These are phyloP conservation scores for Nigrograna mackinnonii DNA, from an alignment of 2,329 filamentous ascomycete genomes.

Conservation along the genomic window DNA sequence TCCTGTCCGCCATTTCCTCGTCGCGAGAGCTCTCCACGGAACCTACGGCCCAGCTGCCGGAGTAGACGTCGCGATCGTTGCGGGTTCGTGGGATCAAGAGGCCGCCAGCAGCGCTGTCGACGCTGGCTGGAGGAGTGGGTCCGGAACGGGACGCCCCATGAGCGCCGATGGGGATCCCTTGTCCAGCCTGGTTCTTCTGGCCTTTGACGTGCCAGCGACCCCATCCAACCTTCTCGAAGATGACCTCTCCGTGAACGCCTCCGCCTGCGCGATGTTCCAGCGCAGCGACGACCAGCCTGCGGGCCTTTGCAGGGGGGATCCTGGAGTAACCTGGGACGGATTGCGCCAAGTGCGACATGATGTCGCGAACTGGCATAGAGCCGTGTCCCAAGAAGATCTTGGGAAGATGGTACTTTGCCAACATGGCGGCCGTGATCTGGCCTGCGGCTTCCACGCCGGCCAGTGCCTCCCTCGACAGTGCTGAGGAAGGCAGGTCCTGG, in stretches of 20 bases:
- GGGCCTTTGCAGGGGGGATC: constrained; percentile 86
- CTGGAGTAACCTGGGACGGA: constrained; percentile 90
- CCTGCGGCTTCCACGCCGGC: constrained; percentile 71
- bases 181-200: constrained; percentile 46
- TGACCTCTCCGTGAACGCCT: constrained; percentile 68
- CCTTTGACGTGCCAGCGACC: constrained; percentile 81
- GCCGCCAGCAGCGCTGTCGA: constrained; percentile 42
- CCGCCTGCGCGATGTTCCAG: constrained; percentile 75
- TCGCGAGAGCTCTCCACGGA: constrained; percentile 75
- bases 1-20: constrained; percentile 76
- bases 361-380: constrained; percentile 89
- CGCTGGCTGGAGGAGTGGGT: constrained; percentile 56
- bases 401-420: constrained; percentile 88
- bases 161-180: constrained; percentile 42
- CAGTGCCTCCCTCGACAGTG: constrained; percentile 55
- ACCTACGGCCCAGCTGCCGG: constrained; percentile 67
- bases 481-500: constrained; percentile 45
- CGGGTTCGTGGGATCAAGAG: constrained; percentile 50
- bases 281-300: constrained; percentile 88
- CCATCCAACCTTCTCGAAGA: constrained; percentile 97
- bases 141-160: constrained; percentile 39
- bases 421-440: constrained; percentile 80
- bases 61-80: constrained; percentile 42
- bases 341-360: constrained; percentile 92
- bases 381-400: constrained; percentile 89